Base-by-base conservation (phyloP, 2,329 filamentous ascomycete genomes). In the Amesomyces nigricolor region DNA sequence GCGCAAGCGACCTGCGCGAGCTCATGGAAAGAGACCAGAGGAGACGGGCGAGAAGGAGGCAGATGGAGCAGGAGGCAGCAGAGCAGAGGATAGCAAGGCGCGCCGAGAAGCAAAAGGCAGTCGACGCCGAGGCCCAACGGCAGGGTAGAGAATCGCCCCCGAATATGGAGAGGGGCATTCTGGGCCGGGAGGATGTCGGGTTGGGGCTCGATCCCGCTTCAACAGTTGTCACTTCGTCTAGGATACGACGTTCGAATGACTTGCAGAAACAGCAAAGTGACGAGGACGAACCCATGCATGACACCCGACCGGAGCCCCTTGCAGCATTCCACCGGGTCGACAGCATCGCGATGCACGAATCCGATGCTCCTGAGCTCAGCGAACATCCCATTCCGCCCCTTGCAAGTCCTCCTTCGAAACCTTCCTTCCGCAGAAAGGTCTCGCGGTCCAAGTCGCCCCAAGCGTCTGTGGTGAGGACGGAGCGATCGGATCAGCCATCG, bases 1-100 rank as follows among this genome's bases (percentile, higher is more conserved):
- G 90, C 71, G 88, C 94, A 3, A 83, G 87, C 51, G 91, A 90
- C 63, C 70, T 99, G 39, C 82, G 92, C 56, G 88, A 95, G 67
- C 77, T 97, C 30, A 87, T 99, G 81, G 94, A 99, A 64, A 79
- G 94, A 57, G 94, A 99, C 66, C 80, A 86, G 62, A 82, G 91
- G 64, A 81, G 94, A 55, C 83, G 81, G 61, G 89, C 96, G 62
- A 83, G 84, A 67, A 91, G 88, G 71, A 81, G 79, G 51, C 76
- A 80, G 55, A 78, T 78, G 38, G 86, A 92, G 19, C 81, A 84
- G 59, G 83, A 89, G 59, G 82, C 79, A 60, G 72, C 85, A 22
- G 83, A 87, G 61, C 79, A 79, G 52, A 82, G 80, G 56, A 72
- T 94, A 22, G 79, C 83, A 40, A 78, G 82, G 50, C 78, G 82